Conservation (phyloP, 2,329 filamentous ascomycete species). For the Penicillium sp. region DNA sequence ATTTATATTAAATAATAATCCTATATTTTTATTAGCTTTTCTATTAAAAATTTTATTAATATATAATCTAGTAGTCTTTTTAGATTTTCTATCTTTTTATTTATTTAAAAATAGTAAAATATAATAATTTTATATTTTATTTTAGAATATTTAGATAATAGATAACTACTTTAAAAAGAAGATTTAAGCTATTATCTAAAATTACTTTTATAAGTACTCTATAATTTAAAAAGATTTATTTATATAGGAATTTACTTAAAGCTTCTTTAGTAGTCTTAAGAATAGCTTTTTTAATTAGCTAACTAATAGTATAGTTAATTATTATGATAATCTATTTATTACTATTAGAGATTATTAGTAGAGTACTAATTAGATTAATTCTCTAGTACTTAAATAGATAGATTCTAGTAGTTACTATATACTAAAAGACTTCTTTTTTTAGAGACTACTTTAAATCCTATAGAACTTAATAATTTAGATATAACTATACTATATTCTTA, state of each 20-base stretch:
- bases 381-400: conserved; percentile 2
- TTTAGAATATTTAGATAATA: conserved; percentile 1
- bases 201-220: not conserved
- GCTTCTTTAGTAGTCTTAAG: not conserved
- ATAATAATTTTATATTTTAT: not conserved
- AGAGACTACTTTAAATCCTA: not conserved
- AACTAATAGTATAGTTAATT: conserved; percentile 5
- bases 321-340: not conserved
- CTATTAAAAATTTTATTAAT: too few relatives aligned
- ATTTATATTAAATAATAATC: too few relatives aligned
- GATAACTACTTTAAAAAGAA: not conserved
- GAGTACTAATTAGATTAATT: conserved; percentile 2
- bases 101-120: conserved; percentile 11
- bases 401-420: not conserved
- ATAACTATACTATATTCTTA: not conserved
- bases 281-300: not conserved
- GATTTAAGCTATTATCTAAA: conserved; percentile 3
- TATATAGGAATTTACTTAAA: conserved; percentile 7
- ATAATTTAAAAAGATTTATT: conserved; percentile 8
- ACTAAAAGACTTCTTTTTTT: not conserved
- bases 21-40: too few relatives aligned
- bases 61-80: conserved; percentile 9
- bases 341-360: conserved; percentile 1
- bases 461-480: not conserved
- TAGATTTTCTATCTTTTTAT: conserved; percentile 13